A percentile compares a stretch with the other conserved stretches of the same genome.
phyloP scores from a whole-genome alignment of 2,329 filamentous ascomycete genomes.

The Diaporthe humulicola region DNA sequence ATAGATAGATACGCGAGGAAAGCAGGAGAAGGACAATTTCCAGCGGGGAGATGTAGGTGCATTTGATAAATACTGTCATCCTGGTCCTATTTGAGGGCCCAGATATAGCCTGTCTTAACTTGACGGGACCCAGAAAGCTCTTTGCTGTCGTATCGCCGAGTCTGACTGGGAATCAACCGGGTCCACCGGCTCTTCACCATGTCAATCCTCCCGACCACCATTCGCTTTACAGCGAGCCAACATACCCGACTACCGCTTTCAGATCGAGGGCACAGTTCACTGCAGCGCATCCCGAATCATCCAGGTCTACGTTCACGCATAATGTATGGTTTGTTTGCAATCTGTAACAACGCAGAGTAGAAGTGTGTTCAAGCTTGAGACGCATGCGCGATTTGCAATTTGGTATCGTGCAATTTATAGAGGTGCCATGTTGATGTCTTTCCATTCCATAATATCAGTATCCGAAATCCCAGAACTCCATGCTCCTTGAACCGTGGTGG shows the following conservation, averaged over 20 bases:
- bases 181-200: too few relatives aligned
- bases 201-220: too few relatives aligned
- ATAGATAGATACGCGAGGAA: neutral
- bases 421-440: neutral
- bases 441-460: neutral
- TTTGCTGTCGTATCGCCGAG: too few relatives aligned
- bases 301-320: neutral
- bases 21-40: neutral
- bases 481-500: neutral
- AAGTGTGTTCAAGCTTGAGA: neutral
- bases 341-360: neutral
- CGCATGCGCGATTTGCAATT: neutral
- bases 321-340: neutral
- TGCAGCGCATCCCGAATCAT: too few relatives aligned
- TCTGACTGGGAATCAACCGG: too few relatives aligned
- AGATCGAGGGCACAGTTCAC: too few relatives aligned
- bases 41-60: neutral
- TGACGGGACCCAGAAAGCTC: too few relatives aligned
- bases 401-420: conserved; percentile 21
- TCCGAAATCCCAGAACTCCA: conserved; percentile 5
- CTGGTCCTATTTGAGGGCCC: too few relatives aligned
- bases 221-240: too few relatives aligned
- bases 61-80: neutral
- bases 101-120: too few relatives aligned
- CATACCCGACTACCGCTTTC: too few relatives aligned